Conservation (phyloP, 2,329 filamentous ascomycete genomes). For the Xylaria polymorpha region DNA sequence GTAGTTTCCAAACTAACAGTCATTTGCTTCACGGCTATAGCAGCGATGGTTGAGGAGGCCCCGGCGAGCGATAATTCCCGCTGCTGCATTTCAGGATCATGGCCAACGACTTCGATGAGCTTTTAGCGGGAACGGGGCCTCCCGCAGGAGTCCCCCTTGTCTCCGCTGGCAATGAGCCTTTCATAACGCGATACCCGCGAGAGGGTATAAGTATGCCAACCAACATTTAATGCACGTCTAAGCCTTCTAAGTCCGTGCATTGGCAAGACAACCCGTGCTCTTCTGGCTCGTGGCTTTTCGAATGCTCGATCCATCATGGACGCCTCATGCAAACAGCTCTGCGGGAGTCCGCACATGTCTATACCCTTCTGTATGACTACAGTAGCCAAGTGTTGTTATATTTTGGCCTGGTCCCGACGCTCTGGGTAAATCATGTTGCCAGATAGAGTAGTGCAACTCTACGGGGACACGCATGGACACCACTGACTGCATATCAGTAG, state of each 20-base stretch:
- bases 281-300: neutral
- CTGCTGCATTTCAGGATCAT: conserved; percentile 17
- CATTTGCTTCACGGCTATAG: conserved; percentile 13
- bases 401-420: conserved; percentile 30
- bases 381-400: conserved; percentile 17
- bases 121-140: conserved; percentile 27
- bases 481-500: neutral
- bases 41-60: neutral
- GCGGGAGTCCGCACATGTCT: conserved; percentile 6
- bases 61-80: conserved; percentile 22
- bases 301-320: neutral
- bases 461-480: neutral
- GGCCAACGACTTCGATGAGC: conserved; percentile 18
- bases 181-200: conserved; percentile 16
- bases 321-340: conserved; percentile 3
- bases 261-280: conserved; percentile 1
- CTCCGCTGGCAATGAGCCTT: conserved; percentile 20
- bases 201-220: conserved; percentile 6
- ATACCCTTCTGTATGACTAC: conserved; percentile 10
- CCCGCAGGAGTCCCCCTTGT: conserved; percentile 25
- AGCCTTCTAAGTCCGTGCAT: conserved; percentile 7
- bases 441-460: conserved; percentile 22
- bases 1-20: conserved; percentile 6
- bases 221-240: conserved; percentile 4
- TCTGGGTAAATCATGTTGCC: conserved; percentile 33